A percentile compares a stretch with the other conserved stretches of the same genome.
phyloP scores from a whole-genome alignment of 345 rosid genomes.

The Boechera retrofracta region DNA sequence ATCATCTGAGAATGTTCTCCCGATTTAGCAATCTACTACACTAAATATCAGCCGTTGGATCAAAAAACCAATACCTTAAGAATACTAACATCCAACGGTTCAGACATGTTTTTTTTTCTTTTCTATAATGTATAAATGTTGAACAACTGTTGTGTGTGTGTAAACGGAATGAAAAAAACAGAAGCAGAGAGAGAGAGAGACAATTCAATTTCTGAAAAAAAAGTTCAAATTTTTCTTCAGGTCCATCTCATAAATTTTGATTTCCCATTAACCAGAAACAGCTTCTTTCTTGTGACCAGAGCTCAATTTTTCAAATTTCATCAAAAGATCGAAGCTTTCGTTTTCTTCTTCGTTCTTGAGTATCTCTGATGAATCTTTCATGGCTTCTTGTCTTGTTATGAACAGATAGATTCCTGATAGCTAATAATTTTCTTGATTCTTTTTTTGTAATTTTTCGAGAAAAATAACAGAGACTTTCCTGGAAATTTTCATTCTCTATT shows the following conservation, averaged over 20 bases:
- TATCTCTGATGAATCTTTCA: slow-evolving; percentile 19
- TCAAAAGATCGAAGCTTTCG: slow-evolving; percentile 15
- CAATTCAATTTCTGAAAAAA: slow-evolving; percentile 37
- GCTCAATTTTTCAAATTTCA: slow-evolving; percentile 44
- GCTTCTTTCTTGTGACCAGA: slow-evolving; percentile 52
- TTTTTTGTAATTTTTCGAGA: slow-evolving; percentile 23
- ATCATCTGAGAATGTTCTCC: slow-evolving; percentile 32
- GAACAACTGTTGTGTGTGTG: slow-evolving; percentile 33
- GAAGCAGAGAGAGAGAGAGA: slow-evolving; percentile 31
- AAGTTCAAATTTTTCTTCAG: slow-evolving; percentile 41
- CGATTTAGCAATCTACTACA: slow-evolving; percentile 11
- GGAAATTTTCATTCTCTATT: background rate
- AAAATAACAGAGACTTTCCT: slow-evolving; percentile 3
- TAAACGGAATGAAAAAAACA: slow-evolving; percentile 30
- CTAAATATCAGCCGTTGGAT: slow-evolving; percentile 31
- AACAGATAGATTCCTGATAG: background rate
- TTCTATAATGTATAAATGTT: slow-evolving; percentile 39
- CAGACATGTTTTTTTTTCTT: background rate
- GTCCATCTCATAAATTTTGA: slow-evolving; percentile 42
- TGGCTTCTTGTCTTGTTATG: slow-evolving; percentile 22
- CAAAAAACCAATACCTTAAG: background rate
- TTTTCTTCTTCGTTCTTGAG: background rate
- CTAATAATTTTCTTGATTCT: slow-evolving; percentile 10
- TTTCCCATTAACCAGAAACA: slow-evolving; percentile 47
- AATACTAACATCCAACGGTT: slow-evolving; percentile 32